Evolutionary conservation across 192 early-diverging fungal species (phyloP).

Genomic region (Linnemannia schmuckeri): DNA sequence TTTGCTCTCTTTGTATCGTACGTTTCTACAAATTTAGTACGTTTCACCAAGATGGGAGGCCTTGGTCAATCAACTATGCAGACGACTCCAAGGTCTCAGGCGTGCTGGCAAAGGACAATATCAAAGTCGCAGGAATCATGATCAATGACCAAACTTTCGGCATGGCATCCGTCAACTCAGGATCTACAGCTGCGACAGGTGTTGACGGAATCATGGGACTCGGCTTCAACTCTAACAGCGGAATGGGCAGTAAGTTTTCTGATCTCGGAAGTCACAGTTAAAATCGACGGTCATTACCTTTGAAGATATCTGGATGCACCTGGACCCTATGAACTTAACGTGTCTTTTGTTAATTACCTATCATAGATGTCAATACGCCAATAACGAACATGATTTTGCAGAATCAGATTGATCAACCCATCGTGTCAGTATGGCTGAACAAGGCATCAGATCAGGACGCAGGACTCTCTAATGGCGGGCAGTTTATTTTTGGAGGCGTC

Average conservation of each 20-base stretch:
- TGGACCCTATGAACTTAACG: neutral
- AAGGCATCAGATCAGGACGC: slow-evolving; percentile 71
- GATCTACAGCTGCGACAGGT: slow-evolving; percentile 59
- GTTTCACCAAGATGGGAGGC: slow-evolving; percentile 43
- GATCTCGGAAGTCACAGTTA: neutral
- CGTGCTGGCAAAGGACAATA: slow-evolving; percentile 61
- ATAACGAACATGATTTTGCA: slow-evolving; percentile 60
- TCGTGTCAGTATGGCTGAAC: slow-evolving; percentile 93
- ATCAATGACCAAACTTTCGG: slow-evolving; percentile 62
- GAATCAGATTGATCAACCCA: slow-evolving; percentile 77
- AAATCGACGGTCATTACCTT: too few relatives aligned
- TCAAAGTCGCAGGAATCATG: slow-evolving; percentile 58
- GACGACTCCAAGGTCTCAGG: slow-evolving; percentile 64
- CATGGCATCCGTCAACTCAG: slow-evolving; percentile 60
- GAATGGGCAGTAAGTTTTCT: slow-evolving; percentile 53
- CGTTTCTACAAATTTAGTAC: slow-evolving; percentile 30
- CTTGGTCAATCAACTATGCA: slow-evolving; percentile 65
- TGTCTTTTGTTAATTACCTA: neutral
- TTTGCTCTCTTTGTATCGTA: neutral
- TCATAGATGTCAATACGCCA: slow-evolving; percentile 49
- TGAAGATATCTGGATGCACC: too few relatives aligned
- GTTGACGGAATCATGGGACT: slow-evolving; percentile 74
- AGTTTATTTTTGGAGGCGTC: slow-evolving; percentile 91
- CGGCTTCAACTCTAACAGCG: slow-evolving; percentile 63
- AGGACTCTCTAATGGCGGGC: slow-evolving; percentile 75